These are phyloP conservation scores for Xylaria longipes DNA, from an alignment of 495 filamentous ascomycete species.

Conservation along the genomic window DNA sequence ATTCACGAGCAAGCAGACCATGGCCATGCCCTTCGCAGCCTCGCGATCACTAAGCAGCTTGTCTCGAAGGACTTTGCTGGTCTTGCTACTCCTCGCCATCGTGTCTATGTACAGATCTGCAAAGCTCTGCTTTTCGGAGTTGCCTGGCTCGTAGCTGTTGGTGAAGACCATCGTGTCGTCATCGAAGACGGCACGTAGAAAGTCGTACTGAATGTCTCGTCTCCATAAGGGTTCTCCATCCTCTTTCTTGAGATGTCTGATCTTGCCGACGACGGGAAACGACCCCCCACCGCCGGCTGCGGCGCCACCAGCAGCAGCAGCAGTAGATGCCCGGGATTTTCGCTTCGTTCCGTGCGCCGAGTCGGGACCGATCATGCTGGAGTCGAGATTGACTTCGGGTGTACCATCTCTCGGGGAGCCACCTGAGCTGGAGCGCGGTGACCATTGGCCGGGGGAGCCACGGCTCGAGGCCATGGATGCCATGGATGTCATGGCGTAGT, in stretches of 20 bases:
- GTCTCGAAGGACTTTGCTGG: conserved; percentile 96
- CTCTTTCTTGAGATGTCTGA: conserved; percentile 94
- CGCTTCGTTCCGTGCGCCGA: conserved; percentile 36
- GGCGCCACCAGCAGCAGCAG: conserved; percentile 13
- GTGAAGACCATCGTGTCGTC: conserved; percentile 86
- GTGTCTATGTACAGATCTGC: conserved; percentile 97
- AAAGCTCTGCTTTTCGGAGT: conserved; percentile 78
- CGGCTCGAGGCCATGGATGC: conserved; percentile 39
- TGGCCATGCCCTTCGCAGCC: conserved; percentile 96
- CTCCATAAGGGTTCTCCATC: conserved; percentile 97
- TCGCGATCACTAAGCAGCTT: conserved; percentile 92
- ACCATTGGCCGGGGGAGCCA: conserved; percentile 36
- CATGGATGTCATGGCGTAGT: conserved; percentile 17
- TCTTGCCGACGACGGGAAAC: conserved; percentile 77
- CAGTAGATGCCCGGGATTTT: conserved; percentile 33
- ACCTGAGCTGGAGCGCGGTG: conserved; percentile 33
- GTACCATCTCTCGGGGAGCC: conserved; percentile 33
- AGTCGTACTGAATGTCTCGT: conserved; percentile 97
- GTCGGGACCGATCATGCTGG: conserved; percentile 35
- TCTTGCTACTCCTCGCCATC: conserved; percentile 98
- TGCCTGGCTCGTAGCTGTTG: conserved; percentile 75
- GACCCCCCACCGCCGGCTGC: conserved; percentile 24
- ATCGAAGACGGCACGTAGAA: conserved; percentile 89
- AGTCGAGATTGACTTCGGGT: conserved; percentile 36
- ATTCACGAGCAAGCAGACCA: conserved; percentile 98